These are phyloP conservation scores for Porcisia hertigi DNA, from an alignment of 208 protist species.

Conservation along the genomic window DNA sequence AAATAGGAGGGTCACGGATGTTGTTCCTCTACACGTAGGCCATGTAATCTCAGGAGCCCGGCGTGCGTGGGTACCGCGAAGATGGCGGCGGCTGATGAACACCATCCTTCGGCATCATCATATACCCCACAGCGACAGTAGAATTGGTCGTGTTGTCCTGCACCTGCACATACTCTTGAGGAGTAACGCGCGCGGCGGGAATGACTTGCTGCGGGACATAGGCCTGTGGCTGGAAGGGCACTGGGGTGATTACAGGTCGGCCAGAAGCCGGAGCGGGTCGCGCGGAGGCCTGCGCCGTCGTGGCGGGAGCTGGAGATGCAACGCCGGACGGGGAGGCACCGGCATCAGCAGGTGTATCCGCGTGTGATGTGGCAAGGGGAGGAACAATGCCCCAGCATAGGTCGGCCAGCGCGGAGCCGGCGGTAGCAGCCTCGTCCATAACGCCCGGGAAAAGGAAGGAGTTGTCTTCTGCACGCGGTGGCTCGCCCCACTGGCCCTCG, in stretches of 20 bases:
- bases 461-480: conserved; percentile 86
- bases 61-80: conserved; percentile 10
- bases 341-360: conserved; percentile 1
- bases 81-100: conserved; percentile 14
- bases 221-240: conserved; percentile 71
- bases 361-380: conserved; percentile 6
- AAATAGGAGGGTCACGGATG: not conserved
- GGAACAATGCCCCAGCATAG: conserved; percentile 54
- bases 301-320: conserved; percentile 14
- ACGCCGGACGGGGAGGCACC: conserved; percentile 3
- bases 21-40: not conserved
- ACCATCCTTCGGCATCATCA: conserved; percentile 59
- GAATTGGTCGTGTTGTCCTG: conserved; percentile 64
- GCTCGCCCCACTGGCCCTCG: conserved; percentile 98
- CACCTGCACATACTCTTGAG: conserved; percentile 84
- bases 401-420: conserved; percentile 10
- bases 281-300: conserved; percentile 9
- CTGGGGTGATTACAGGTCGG: conserved; percentile 49
- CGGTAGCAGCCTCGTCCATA: conserved; percentile 71
- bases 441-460: conserved; percentile 84
- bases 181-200: conserved; percentile 32
- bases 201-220: conserved; percentile 46
- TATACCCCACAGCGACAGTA: conserved; percentile 65
- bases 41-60: not conserved
- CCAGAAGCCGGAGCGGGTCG: conserved; percentile 16